Conservation (phyloP, 2,329 filamentous ascomycete genomes). For the Chrysoporthe austroafricana region DNA sequence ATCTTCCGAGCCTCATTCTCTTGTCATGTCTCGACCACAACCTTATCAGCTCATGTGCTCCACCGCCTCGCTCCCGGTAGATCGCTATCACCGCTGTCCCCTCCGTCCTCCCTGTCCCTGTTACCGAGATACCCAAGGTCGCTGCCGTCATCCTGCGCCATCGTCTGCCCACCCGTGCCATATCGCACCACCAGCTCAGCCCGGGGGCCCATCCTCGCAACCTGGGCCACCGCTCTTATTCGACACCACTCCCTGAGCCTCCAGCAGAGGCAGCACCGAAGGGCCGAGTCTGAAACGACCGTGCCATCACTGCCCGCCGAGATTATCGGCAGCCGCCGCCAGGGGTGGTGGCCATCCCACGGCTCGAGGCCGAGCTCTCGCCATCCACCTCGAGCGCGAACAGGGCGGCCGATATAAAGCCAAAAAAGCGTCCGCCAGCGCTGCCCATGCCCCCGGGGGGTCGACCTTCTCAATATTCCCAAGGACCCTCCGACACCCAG, state of each 20-base stretch:
- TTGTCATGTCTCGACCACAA: slow-evolving; percentile 11
- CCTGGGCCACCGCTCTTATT: slow-evolving; percentile 2
- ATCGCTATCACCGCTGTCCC: background rate
- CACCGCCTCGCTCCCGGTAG: slow-evolving; percentile 2
- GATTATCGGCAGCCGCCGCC: slow-evolving; percentile 1
- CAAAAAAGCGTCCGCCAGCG: slow-evolving; percentile 10
- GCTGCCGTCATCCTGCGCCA: slow-evolving; percentile 20
- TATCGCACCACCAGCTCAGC: slow-evolving; percentile 25
- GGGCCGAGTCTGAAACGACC: slow-evolving; percentile 17
- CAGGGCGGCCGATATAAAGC: slow-evolving; percentile 4
- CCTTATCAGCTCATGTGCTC: slow-evolving; percentile 12
- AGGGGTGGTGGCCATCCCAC: background rate
- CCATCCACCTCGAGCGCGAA: background rate
- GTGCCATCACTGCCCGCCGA: background rate
- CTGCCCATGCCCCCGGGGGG: slow-evolving; percentile 28
- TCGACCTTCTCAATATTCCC: slow-evolving; percentile 8
- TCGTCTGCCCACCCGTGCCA: slow-evolving; percentile 26
- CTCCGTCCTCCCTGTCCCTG: background rate
- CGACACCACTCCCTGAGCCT: background rate
- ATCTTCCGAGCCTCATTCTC: slow-evolving; percentile 20
- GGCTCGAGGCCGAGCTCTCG: background rate
- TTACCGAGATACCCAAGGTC: slow-evolving; percentile 8
- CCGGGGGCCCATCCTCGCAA: background rate
- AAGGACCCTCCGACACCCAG: slow-evolving; percentile 25
- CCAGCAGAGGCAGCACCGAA: slow-evolving; percentile 12